Evolutionary conservation across 441 rosid genomes (phyloP).

Genomic region (Codiaeum variegatum): DNA sequence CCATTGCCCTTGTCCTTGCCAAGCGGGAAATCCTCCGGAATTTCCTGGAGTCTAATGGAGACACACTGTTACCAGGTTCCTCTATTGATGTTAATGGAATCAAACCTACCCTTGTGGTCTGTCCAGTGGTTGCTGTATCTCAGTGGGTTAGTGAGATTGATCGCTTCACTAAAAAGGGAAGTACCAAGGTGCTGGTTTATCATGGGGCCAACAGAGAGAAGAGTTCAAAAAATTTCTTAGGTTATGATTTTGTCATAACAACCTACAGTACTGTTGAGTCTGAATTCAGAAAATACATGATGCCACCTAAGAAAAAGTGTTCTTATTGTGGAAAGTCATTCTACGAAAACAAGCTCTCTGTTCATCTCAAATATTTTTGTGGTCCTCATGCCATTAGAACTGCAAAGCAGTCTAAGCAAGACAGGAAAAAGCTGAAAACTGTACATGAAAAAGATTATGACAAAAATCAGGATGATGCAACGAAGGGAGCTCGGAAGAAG

Average conservation of each 20-base stretch:
- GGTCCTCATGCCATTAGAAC: constrained; percentile 75
- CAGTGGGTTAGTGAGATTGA: constrained; percentile 86
- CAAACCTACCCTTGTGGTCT: constrained; percentile 70
- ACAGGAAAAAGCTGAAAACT: constrained; percentile 44
- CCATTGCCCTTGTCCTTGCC: constrained; percentile 90
- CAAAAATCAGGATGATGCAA: constrained; percentile 26
- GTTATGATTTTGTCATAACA: constrained; percentile 84
- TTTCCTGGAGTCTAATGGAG: constrained; percentile 16
- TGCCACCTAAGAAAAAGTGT: constrained; percentile 73
- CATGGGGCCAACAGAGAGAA: constrained; percentile 77
- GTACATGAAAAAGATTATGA: constrained; percentile 21
- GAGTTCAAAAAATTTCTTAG: constrained; percentile 42
- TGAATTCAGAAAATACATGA: constrained; percentile 68
- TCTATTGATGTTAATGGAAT: constrained; percentile 32
- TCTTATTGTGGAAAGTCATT: constrained; percentile 58
- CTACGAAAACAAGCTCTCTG: constrained; percentile 38
- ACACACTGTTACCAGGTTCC: constrained; percentile 29
- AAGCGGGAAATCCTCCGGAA: constrained; percentile 43
- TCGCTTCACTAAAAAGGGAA: constrained; percentile 67
- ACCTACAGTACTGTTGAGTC: constrained; percentile 81
- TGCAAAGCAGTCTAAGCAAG: constrained; percentile 74
- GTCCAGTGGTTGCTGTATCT: constrained; percentile 88
- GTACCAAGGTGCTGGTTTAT: constrained; percentile 74
- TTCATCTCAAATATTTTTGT: constrained; percentile 66
- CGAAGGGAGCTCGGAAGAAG: constrained; percentile 29